Evolutionary conservation across 768 basidiomycete genomes (phyloP), one percentile per base, ranked within the genome.

Genomic region (Tephrocybe sp.): DNA sequence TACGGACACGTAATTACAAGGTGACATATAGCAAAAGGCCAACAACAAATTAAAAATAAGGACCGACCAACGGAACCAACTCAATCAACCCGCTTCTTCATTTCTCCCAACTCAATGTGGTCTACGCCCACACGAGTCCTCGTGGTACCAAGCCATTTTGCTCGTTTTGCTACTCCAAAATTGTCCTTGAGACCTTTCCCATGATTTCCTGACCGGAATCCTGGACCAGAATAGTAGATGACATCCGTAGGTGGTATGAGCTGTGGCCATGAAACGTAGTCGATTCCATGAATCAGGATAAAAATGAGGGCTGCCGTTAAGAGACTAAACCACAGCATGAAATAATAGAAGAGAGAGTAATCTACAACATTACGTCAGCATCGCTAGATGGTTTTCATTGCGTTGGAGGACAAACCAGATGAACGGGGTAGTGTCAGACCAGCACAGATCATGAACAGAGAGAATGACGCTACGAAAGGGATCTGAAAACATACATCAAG

Each of bases 241-340:
- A 86, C 74, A 49, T 92, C 89, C 38, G 93, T 86, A 4, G 86
- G 83, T 0, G 92, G 88, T 55, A 89, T 80, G 47, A 99, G 77
- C 9, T 87, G 81, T 11, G 97, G 97, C 91, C 94, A 98, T 13
- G 89, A 81, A 47, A 99, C 96, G 64, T 97, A 99, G 53, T 93
- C 90, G 55, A 95, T 84, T 30, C 95, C 96, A 67, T 96, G 80
- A n/a, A 80, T 66, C 60, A 86, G 56, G 56, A 98, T 92, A 70
- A 89, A 94, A 37, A 72, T 57, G 50, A 87, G 68, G 11, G 92
- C 76, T 44, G 82, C 56, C 27, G 76, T 63, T 37, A 91, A 70
- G 36, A 94, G 62, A 26, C 76, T 58, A 59, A 89, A 74, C 89
- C 94, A 94, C 34, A 97, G 73, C 60, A 87, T 61, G 68, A 90